Conservation (phyloP, 2,329 filamentous ascomycete genomes). For the Hymenoscyphus infarciens region DNA sequence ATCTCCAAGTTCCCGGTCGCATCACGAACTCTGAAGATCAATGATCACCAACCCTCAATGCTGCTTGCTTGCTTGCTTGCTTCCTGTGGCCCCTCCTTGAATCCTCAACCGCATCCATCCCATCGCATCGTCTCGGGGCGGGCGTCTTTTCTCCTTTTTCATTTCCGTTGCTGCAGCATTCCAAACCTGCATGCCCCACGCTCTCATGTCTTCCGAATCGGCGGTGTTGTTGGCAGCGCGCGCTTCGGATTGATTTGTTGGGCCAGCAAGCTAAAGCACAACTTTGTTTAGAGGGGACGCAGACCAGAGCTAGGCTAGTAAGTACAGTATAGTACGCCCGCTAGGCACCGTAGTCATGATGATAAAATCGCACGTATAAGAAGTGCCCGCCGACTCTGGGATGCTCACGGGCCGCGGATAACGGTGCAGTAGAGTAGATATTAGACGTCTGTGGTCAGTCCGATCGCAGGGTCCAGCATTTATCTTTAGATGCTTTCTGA, state of each 20-base stretch:
- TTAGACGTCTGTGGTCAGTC: neutral
- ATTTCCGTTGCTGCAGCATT: constrained; percentile 30
- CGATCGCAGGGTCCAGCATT: neutral
- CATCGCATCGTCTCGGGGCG: neutral
- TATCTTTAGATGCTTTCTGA: neutral
- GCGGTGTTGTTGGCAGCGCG: constrained; percentile 5
- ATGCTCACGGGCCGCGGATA: constrained; percentile 7
- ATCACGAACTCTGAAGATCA: neutral
- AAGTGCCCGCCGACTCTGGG: neutral
- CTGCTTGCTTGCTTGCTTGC: neutral
- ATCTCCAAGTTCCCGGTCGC: constrained; percentile 2
- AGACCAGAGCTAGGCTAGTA: no score
- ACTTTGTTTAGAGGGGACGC: constrained; percentile 2
- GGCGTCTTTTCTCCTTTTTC: constrained; percentile 22
- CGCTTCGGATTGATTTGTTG: neutral
- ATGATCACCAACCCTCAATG: neutral
- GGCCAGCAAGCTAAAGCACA: neutral
- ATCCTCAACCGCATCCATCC: no score
- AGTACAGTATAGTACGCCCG: no score
- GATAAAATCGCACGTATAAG: constrained; percentile 1
- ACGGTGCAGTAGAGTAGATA: neutral
- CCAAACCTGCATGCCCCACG: constrained; percentile 14
- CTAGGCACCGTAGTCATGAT: neutral
- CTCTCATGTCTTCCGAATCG: constrained; percentile 9
- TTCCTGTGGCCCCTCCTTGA: neutral